Evolutionary conservation across 257 asterid species (phyloP).

Genomic region (Petunia secreta): DNA sequence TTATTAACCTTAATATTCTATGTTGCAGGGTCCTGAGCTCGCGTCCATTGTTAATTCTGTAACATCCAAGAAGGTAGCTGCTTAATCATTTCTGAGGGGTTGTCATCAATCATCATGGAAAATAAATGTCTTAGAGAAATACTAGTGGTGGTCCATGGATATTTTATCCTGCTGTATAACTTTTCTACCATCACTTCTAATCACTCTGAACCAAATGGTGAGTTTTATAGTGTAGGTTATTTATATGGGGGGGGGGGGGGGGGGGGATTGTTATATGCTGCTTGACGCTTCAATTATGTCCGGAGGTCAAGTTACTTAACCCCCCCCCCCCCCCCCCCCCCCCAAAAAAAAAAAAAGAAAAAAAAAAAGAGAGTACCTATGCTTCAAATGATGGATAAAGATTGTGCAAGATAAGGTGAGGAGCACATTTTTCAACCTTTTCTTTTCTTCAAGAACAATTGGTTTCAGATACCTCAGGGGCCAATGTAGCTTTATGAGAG

Average conservation of each 20-base stretch:
- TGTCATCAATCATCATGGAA: background rate
- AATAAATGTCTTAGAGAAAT: constrained; percentile 31
- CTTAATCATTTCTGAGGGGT: constrained; percentile 43
- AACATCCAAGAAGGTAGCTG: constrained; percentile 89
- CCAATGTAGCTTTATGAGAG: background rate
- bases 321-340: background rate
- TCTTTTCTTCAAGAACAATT: background rate
- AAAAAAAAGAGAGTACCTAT: background rate
- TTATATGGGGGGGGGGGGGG: background rate
- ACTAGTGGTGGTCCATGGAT: background rate
- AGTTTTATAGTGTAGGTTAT: background rate
- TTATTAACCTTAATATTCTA: constrained; percentile 17
- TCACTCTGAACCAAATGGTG: background rate
- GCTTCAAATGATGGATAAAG: background rate
- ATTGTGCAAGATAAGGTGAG: constrained; percentile 1
- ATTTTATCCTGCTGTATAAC: background rate
- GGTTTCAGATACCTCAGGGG: background rate
- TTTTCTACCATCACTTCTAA: constrained; percentile 10
- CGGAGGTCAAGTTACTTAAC: background rate
- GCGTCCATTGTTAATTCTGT: constrained; percentile 91
- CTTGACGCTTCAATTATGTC: background rate
- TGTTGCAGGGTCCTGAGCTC: constrained; percentile 85
- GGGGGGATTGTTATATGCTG: background rate
- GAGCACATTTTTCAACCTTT: background rate
- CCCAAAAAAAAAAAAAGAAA: too few relatives aligned